Conservation (phyloP, 495 filamentous ascomycete species). For the Neurospora sp. region DNA sequence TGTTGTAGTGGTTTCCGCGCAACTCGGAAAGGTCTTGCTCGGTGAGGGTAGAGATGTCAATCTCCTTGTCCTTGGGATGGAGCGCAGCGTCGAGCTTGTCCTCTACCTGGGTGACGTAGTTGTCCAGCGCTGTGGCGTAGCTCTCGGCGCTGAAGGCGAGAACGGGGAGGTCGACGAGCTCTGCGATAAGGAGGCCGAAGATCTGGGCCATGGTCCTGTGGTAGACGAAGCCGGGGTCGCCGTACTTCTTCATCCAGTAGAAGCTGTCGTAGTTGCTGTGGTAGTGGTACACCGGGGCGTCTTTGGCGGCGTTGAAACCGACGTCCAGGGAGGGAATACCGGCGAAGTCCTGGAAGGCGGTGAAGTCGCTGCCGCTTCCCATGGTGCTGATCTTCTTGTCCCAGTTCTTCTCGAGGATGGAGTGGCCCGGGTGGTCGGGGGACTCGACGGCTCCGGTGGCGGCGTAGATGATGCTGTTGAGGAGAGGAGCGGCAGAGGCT, state of each 20-base stretch:
- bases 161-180: slow-evolving; percentile 69
- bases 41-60: slow-evolving; percentile 23
- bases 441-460: slow-evolving; percentile 61
- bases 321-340: slow-evolving; percentile 82
- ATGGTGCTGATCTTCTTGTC: slow-evolving; percentile 53
- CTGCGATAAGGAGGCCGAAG: slow-evolving; percentile 66
- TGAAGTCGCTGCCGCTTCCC: slow-evolving; percentile 78
- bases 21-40: slow-evolving; percentile 40
- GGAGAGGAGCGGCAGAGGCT: slow-evolving; percentile 64
- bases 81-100: slow-evolving; percentile 39
- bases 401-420: slow-evolving; percentile 64
- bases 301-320: slow-evolving; percentile 52
- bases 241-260: slow-evolving; percentile 75
- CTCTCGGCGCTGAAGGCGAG: slow-evolving; percentile 65
- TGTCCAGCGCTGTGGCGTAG: slow-evolving; percentile 56
- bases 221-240: slow-evolving; percentile 76
- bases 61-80: neutral
- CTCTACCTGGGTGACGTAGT: slow-evolving; percentile 60
- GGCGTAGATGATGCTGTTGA: slow-evolving; percentile 66
- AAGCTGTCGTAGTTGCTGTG: slow-evolving; percentile 92
- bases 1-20: slow-evolving; percentile 40
- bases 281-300: slow-evolving; percentile 56
- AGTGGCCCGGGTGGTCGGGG: slow-evolving; percentile 72
- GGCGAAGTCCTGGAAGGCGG: slow-evolving; percentile 86
- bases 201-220: slow-evolving; percentile 74